A percentile compares a stretch with the other conserved stretches of the same genome.
phyloP scores from a whole-genome alignment of 441 rosid species.

The Jatropha podagrica region DNA sequence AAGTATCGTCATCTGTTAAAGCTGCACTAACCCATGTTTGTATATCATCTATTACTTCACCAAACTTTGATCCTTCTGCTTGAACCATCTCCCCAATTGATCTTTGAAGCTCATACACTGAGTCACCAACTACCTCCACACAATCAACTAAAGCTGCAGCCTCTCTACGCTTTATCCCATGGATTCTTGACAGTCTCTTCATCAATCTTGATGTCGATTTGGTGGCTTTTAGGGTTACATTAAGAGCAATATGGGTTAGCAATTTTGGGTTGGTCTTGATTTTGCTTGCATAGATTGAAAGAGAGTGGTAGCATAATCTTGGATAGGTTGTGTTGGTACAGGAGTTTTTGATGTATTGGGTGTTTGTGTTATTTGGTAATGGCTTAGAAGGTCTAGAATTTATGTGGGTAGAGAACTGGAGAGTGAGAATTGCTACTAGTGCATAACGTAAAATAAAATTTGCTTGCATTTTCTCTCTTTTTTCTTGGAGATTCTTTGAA shows the following conservation, averaged over 20 bases:
- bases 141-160: conserved; percentile 59
- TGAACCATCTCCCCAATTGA: conserved; percentile 49
- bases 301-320: conserved; percentile 55
- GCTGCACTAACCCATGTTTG: conserved; percentile 85
- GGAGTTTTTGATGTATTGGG: conserved; percentile 56
- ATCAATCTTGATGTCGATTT: conserved; percentile 36
- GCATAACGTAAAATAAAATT: neutral
- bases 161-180: conserved; percentile 34
- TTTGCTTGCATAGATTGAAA: conserved; percentile 52
- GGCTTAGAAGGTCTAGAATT: conserved; percentile 21
- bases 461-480: conserved; percentile 21
- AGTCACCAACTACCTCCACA: conserved; percentile 51
- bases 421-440: conserved; percentile 22
- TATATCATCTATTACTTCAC: conserved; percentile 46
- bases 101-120: conserved; percentile 48
- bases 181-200: conserved; percentile 37
- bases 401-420: conserved; percentile 25
- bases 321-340: conserved; percentile 62
- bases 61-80: conserved; percentile 31
- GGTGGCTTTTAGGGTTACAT: conserved; percentile 48
- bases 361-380: conserved; percentile 18
- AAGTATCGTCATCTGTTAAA: conserved; percentile 64
- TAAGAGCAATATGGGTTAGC: conserved; percentile 52
- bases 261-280: conserved; percentile 46
- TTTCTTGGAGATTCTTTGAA: neutral